These are phyloP conservation scores for Hibiscus mutabilis DNA, from an alignment of 345 rosid genomes.

Conservation along the genomic window DNA sequence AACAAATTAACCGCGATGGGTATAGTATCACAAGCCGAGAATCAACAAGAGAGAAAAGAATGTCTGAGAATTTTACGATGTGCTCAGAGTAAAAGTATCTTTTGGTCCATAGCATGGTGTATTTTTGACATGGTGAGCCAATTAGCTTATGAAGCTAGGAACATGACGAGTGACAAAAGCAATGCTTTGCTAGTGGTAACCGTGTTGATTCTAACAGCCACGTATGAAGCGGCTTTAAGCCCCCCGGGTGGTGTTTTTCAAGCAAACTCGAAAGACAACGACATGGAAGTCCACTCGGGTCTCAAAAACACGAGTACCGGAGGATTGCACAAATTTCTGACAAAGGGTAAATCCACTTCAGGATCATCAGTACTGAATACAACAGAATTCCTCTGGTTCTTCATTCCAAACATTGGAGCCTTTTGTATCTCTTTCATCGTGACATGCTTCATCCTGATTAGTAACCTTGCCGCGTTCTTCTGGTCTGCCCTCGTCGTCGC, in stretches of 20 bases:
- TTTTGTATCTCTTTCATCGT: neutral
- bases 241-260: neutral
- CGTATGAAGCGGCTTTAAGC: neutral
- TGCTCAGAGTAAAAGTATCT: neutral
- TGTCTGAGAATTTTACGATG: neutral
- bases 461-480: neutral
- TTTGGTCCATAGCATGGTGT: neutral
- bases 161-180: constrained; percentile 36
- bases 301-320: neutral
- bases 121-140: constrained; percentile 30
- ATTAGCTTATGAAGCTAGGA: constrained; percentile 72
- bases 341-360: neutral
- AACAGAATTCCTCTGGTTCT: neutral
- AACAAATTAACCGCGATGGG: neutral
- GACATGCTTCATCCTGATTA: neutral
- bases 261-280: neutral
- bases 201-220: neutral
- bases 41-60: neutral
- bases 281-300: neutral
- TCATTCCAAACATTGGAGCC: neutral
- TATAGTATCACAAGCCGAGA: neutral
- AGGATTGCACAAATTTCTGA: too few relatives aligned
- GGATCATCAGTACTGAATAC: neutral
- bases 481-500: neutral
- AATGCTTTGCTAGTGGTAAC: neutral